Evolutionary conservation across 257 asterid species (phyloP), one percentile per base, ranked within the genome.

Genomic region (Ajuga chamaepitys): DNA sequence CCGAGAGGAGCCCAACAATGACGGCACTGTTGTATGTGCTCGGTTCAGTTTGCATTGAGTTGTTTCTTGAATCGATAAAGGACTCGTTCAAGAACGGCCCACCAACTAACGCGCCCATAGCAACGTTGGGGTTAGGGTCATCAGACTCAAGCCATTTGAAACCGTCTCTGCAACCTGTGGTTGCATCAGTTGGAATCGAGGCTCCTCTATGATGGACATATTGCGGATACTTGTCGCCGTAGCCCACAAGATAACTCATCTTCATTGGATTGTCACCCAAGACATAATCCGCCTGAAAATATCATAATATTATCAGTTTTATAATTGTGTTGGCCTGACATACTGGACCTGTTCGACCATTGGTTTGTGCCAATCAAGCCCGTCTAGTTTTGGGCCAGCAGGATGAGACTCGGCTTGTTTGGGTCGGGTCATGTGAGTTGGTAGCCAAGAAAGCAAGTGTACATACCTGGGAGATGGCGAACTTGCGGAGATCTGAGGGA

Each of bases 391-490:
- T 4, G 37, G 5, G 37, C 37, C 37, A 30, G 37, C 7, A n/a
- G n/a, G n/a, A n/a, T 8, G 7, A 30, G 37, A 2, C 34, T 5
- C 34, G 5, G 5, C 34, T 28, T 28, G n/a, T n/a, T 28, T 28
- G 5, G 5, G 34, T 28, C n/a, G n/a, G 34, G 7, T 8, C 37
- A 30, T 30, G 37, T 30, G 37, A 4, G 37, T 13, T 14, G 10
- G 42, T 9, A 35, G 35, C 32, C 22, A 40, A 54, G 60, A 28
- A 21, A 47, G 60, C 0, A 35, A 47, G 14, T 13, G 35, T 38
- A 93, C 99, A 88, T 93, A 93, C 99, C 89, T 93, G 99, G 50
- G 99, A 89, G 24, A 58, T 58, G 40, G 99, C 96, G 11, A 89
- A 89, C 53, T 80, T 85, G 47, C 97, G 87, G 48, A 93, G 95